Percentiles rank a stretch among this genome's conserved stretches.
phyloP scores from a whole-genome alignment of 2,329 filamentous ascomycete genomes.

The Xylariaceae sp. region DNA sequence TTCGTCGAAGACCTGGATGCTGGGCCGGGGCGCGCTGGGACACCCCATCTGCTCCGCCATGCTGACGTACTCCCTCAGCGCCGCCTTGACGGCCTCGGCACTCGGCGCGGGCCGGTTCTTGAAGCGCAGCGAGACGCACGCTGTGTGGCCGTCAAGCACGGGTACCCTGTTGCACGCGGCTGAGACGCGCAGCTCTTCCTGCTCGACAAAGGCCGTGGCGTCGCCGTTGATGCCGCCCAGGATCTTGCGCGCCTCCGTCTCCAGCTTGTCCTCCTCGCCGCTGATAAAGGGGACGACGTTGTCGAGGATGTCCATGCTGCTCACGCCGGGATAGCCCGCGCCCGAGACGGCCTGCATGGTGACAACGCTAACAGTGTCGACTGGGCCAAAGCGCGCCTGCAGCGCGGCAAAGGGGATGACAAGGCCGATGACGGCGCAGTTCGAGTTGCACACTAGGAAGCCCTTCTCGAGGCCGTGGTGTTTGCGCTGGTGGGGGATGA shows the following conservation, averaged over 20 bases:
- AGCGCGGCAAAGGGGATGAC: slow-evolving; percentile 93
- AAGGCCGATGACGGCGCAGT: slow-evolving; percentile 94
- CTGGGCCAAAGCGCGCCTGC: slow-evolving; percentile 77
- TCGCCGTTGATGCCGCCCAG: slow-evolving; percentile 69
- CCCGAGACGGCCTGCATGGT: slow-evolving; percentile 94
- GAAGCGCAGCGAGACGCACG: slow-evolving; percentile 86
- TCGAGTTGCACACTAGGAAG: slow-evolving; percentile 95
- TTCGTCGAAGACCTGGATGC: slow-evolving; percentile 87
- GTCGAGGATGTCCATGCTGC: slow-evolving; percentile 92
- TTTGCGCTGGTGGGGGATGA: slow-evolving; percentile 83
- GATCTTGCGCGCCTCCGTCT: slow-evolving; percentile 93
- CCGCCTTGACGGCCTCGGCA: slow-evolving; percentile 70
- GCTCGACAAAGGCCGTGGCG: slow-evolving; percentile 70
- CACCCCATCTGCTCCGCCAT: slow-evolving; percentile 81
- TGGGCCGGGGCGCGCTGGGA: slow-evolving; percentile 73
- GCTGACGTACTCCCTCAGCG: slow-evolving; percentile 72
- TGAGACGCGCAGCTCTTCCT: slow-evolving; percentile 67
- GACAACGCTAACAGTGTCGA: slow-evolving; percentile 71
- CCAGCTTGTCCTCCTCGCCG: slow-evolving; percentile 93
- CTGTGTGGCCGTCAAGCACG: slow-evolving; percentile 92
- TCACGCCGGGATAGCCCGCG: slow-evolving; percentile 84
- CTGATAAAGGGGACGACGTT: slow-evolving; percentile 92
- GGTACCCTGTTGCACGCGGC: slow-evolving; percentile 90
- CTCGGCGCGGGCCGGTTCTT: slow-evolving; percentile 67
- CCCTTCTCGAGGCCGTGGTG: slow-evolving; percentile 71